A percentile compares a stretch with the other conserved stretches of the same genome.
These are phyloP conservation scores for Colletotrichum theobromicola DNA, from an alignment of 2,329 filamentous ascomycete genomes.

Conservation along the genomic window DNA sequence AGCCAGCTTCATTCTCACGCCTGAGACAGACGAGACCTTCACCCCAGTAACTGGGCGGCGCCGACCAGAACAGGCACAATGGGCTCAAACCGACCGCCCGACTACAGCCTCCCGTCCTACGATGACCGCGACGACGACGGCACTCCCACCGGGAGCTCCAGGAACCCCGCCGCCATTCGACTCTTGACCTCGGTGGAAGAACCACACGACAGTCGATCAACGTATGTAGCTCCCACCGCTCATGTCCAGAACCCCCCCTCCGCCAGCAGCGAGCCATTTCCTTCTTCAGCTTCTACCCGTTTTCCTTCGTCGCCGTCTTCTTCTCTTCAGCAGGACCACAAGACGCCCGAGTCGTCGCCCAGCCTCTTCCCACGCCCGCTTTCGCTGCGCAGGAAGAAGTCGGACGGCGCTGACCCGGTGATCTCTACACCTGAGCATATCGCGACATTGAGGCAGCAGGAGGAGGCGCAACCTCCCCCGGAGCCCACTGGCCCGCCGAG, in stretches of 20 bases:
- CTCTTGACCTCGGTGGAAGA: conserved; percentile 69
- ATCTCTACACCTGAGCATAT: conserved; percentile 40
- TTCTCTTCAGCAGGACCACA: conserved; percentile 22
- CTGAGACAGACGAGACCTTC: not conserved
- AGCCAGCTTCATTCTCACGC: not conserved
- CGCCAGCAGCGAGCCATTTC: not conserved
- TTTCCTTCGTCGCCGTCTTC: not conserved
- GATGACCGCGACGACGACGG: conserved; percentile 56
- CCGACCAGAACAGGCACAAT: conserved; percentile 34
- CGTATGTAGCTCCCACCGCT: conserved; percentile 53
- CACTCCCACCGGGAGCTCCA: conserved; percentile 47
- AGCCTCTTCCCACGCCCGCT: conserved; percentile 27
- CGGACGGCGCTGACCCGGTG: conserved; percentile 19
- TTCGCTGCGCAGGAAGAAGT: conserved; percentile 21
- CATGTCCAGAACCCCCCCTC: not conserved
- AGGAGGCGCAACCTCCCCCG: conserved; percentile 30
- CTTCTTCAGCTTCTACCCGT: not conserved
- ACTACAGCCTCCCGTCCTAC: conserved; percentile 63
- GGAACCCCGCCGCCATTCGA: conserved; percentile 59
- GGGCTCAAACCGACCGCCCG: conserved; percentile 60
- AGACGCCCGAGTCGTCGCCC: conserved; percentile 19
- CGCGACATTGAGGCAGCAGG: conserved; percentile 40
- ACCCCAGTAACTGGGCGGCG: conserved; percentile 14
- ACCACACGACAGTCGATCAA: conserved; percentile 47
- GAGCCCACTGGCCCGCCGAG: not conserved